Percentiles rank a stretch among this genome's conserved stretches.
These are phyloP conservation scores for Eryngium alpinum DNA, from an alignment of 140 eudicot genomes.

Conservation along the genomic window DNA sequence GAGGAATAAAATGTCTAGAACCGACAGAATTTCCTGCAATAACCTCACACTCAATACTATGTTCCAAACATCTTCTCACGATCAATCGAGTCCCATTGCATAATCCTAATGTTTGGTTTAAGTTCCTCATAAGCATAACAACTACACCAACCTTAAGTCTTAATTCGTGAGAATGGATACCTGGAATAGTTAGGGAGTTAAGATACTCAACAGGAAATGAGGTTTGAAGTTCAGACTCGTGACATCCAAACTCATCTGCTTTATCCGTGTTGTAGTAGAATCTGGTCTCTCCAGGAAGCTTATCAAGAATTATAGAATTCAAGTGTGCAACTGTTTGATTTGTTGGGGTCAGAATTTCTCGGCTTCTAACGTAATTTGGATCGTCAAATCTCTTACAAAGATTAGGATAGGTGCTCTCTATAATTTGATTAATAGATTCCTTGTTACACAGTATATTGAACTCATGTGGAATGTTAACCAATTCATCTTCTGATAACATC, in stretches of 20 bases:
- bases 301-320: neutral
- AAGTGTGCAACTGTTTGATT: neutral
- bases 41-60: neutral
- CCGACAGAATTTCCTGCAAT: neutral
- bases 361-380: neutral
- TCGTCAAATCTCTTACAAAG: no score
- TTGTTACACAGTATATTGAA: no score
- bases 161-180: neutral
- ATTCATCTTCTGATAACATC: no score
- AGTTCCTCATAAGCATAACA: neutral
- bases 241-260: neutral
- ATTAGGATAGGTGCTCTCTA: neutral
- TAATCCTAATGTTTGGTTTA: neutral
- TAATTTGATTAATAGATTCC: neutral
- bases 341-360: neutral
- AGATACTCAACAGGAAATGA: neutral
- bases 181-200: neutral
- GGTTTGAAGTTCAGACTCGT: neutral
- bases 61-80: neutral
- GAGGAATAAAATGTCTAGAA: neutral
- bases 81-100: neutral
- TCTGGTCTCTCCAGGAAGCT: neutral
- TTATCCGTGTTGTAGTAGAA: neutral
- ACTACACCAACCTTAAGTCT: neutral
- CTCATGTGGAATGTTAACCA: no score